Evolutionary conservation across 1,139 yeast genomes (phyloP).

Genomic region (Geotrichum candidum): DNA sequence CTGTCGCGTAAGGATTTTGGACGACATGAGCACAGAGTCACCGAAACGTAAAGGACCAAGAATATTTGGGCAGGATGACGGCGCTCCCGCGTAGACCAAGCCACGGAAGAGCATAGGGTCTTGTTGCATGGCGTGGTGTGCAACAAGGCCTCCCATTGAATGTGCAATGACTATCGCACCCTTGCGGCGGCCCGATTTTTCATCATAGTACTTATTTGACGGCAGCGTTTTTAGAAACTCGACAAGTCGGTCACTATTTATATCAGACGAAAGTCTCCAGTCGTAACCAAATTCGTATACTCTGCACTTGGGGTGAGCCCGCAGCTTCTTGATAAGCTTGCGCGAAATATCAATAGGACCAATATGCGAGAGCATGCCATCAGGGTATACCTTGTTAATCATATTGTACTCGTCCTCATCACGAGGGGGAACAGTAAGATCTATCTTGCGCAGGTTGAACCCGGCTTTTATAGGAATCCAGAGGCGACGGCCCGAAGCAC

Average conservation of each 20-base stretch:
- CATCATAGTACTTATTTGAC: constrained; percentile 32
- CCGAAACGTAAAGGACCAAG: constrained; percentile 81
- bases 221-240: constrained; percentile 44
- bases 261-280: constrained; percentile 74
- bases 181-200: constrained; percentile 28
- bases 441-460: constrained; percentile 60
- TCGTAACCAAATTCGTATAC: constrained; percentile 82
- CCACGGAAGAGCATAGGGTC: constrained; percentile 68
- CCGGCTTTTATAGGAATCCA: constrained; percentile 93
- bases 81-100: constrained; percentile 73
- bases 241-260: constrained; percentile 46
- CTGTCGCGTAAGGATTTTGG: constrained; percentile 68
- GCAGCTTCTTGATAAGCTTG: constrained; percentile 51
- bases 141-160: constrained; percentile 87
- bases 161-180: constrained; percentile 74
- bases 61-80: constrained; percentile 78
- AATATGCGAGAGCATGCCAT: constrained; percentile 71
- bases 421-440: constrained; percentile 64
- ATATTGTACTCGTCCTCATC: constrained; percentile 55
- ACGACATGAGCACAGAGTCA: constrained; percentile 70
- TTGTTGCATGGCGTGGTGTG: constrained; percentile 69
- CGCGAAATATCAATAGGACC: constrained; percentile 83
- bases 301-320: constrained; percentile 52
- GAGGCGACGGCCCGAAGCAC: constrained; percentile 55
- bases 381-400: constrained; percentile 53